These are phyloP conservation scores for Raffaelea albimanens DNA, from an alignment of 2,329 filamentous ascomycete genomes.

Conservation along the genomic window DNA sequence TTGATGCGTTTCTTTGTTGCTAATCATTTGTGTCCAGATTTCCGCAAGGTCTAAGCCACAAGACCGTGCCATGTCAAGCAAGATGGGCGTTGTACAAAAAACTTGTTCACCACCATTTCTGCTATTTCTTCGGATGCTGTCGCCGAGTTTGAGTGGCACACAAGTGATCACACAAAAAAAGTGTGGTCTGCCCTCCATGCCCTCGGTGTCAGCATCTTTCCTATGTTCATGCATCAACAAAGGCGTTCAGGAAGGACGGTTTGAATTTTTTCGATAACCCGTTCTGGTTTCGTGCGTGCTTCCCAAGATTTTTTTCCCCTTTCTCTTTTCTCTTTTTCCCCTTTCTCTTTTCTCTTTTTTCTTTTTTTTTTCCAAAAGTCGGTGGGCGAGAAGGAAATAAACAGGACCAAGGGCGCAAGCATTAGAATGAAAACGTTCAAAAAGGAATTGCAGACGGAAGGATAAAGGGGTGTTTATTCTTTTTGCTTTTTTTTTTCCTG, in stretches of 20 bases:
- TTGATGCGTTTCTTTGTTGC: too few relatives aligned
- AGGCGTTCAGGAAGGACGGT: background rate
- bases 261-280: too few relatives aligned
- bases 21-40: slow-evolving; percentile 29
- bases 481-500: background rate
- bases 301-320: too few relatives aligned
- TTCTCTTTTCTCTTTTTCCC: background rate
- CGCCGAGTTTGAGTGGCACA: too few relatives aligned
- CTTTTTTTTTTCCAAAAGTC: background rate
- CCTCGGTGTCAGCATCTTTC: too few relatives aligned
- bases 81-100: slow-evolving; percentile 8
- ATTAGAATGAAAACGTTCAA: slow-evolving; percentile 6
- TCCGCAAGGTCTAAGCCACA: slow-evolving; percentile 43
- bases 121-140: too few relatives aligned
- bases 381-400: slow-evolving; percentile 4
- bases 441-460: background rate
- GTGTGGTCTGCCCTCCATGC: too few relatives aligned
- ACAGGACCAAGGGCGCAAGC: slow-evolving; percentile 6
- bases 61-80: too few relatives aligned
- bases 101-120: too few relatives aligned
- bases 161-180: too few relatives aligned
- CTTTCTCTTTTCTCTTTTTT: background rate
- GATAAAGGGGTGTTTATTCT: background rate
- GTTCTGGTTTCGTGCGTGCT: too few relatives aligned
- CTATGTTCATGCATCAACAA: background rate